These are phyloP conservation scores for Schwanniomyces yamadae DNA, from an alignment of 805 yeast species.

Conservation along the genomic window DNA sequence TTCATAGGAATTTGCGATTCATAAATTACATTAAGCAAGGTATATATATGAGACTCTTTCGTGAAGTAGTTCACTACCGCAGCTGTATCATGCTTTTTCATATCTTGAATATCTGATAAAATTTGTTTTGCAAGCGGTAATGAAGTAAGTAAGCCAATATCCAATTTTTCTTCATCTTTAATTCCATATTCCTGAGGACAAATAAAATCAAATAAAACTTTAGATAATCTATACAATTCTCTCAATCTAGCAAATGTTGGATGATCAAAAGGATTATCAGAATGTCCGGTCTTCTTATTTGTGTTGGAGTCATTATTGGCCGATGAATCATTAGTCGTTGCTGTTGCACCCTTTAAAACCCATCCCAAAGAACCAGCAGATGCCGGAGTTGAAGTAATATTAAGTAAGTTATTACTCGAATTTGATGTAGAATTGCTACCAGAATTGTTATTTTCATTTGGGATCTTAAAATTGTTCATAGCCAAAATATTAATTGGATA, in stretches of 20 bases:
- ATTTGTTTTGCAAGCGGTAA: constrained; percentile 91
- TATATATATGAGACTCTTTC: constrained; percentile 95
- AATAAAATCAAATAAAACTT: constrained; percentile 92
- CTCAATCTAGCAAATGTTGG: constrained; percentile 76
- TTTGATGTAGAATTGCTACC: constrained; percentile 20
- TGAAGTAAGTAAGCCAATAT: constrained; percentile 91
- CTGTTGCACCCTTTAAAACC: constrained; percentile 53
- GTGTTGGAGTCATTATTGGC: constrained; percentile 16
- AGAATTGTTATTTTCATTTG: constrained; percentile 31
- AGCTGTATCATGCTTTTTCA: constrained; percentile 76
- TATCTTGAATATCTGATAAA: constrained; percentile 71
- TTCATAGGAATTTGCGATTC: constrained; percentile 95
- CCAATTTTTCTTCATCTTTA: constrained; percentile 90
- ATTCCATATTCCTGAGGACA: constrained; percentile 99
- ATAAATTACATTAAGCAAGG: constrained; percentile 83
- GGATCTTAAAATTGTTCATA: constrained; percentile 71
- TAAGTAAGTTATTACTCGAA: constrained; percentile 22
- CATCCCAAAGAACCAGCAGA: constrained; percentile 72
- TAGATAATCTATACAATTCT: constrained; percentile 85
- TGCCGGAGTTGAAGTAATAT: constrained; percentile 22
- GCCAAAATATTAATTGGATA: constrained; percentile 75
- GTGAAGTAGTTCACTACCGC: constrained; percentile 90
- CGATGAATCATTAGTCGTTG: constrained; percentile 10
- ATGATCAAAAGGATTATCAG: constrained; percentile 62
- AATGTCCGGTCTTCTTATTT: constrained; percentile 16